phyloP scores from a whole-genome alignment of 2,329 filamentous ascomycete species.

The Endocalyx cinctus region DNA sequence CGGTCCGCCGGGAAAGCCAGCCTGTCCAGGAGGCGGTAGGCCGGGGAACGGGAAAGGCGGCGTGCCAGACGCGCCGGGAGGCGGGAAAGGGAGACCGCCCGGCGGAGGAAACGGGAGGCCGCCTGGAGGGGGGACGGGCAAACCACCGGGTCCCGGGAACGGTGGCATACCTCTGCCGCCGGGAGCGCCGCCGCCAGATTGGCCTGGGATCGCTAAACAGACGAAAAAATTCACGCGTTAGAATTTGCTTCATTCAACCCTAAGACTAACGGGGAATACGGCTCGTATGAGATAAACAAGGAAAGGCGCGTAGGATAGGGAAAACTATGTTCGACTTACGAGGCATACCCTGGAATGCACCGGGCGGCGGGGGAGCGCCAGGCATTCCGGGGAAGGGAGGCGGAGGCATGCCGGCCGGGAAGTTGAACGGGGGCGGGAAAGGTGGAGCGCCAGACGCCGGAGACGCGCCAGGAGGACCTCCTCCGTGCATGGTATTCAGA shows the following conservation, averaged over 20 bases:
- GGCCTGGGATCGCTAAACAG: slow-evolving; percentile 45
- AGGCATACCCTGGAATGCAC: slow-evolving; percentile 45
- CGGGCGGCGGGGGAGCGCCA: slow-evolving; percentile 56
- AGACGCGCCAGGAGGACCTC: too few species aligned
- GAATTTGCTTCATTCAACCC: too few species aligned
- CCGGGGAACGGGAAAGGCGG: slow-evolving; percentile 45
- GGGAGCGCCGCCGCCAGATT: slow-evolving; percentile 36
- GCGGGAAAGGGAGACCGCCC: slow-evolving; percentile 26
- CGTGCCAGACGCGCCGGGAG: slow-evolving; percentile 34
- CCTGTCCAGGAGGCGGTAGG: slow-evolving; percentile 35
- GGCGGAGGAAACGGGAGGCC: slow-evolving; percentile 28
- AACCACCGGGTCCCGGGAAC: slow-evolving; percentile 31
- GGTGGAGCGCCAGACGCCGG: slow-evolving; percentile 27
- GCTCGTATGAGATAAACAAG: neutral
- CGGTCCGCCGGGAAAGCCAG: slow-evolving; percentile 35
- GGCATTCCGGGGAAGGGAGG: slow-evolving; percentile 33
- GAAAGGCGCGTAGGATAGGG: neutral
- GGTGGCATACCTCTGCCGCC: slow-evolving; percentile 45
- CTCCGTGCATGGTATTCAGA: too few species aligned
- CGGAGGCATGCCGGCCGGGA: slow-evolving; percentile 49
- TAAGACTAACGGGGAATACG: too few species aligned
- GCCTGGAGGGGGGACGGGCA: slow-evolving; percentile 46
- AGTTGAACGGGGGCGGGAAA: slow-evolving; percentile 54
- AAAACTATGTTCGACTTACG: slow-evolving; percentile 49
- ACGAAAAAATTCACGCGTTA: slow-evolving; percentile 7